Evolutionary conservation across 1,139 yeast species (phyloP).

Genomic region (Scheffersomyces cryptocercus): DNA sequence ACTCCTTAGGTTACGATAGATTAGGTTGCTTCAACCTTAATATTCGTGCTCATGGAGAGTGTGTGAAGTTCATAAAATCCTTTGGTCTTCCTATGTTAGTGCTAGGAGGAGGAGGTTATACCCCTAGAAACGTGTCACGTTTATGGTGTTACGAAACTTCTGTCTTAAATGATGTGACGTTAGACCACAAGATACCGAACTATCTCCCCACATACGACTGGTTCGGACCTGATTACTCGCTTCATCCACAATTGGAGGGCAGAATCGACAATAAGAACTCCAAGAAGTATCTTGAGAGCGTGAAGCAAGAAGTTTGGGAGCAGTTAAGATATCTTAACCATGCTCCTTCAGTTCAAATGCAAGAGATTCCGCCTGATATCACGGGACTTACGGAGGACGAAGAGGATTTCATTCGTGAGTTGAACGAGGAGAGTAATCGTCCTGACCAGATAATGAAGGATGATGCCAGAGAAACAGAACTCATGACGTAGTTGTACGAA

Average conservation of each 20-base stretch:
- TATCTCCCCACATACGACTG: constrained; percentile 80
- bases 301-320: constrained; percentile 75
- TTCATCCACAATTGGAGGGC: constrained; percentile 90
- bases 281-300: constrained; percentile 79
- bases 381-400: constrained; percentile 66
- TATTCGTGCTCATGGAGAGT: constrained; percentile 91
- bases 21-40: constrained; percentile 91
- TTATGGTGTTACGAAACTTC: constrained; percentile 96
- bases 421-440: constrained; percentile 45
- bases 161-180: constrained; percentile 72
- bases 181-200: constrained; percentile 77
- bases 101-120: constrained; percentile 97
- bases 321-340: constrained; percentile 79
- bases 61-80: constrained; percentile 82
- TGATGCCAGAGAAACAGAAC: constrained; percentile 26
- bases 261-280: constrained; percentile 86
- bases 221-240: constrained; percentile 89
- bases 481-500: constrained; percentile 9
- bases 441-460: constrained; percentile 21
- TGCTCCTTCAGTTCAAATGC: constrained; percentile 96
- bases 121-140: constrained; percentile 92
- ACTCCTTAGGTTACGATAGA: constrained; percentile 89
- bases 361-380: constrained; percentile 82
- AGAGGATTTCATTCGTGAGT: constrained; percentile 51
- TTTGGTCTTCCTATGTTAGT: constrained; percentile 90